Percentiles rank a stretch among this genome's conserved stretches.
Conservation (phyloP, 331 rosid species). For the Rhamnella rubrinervis region DNA sequence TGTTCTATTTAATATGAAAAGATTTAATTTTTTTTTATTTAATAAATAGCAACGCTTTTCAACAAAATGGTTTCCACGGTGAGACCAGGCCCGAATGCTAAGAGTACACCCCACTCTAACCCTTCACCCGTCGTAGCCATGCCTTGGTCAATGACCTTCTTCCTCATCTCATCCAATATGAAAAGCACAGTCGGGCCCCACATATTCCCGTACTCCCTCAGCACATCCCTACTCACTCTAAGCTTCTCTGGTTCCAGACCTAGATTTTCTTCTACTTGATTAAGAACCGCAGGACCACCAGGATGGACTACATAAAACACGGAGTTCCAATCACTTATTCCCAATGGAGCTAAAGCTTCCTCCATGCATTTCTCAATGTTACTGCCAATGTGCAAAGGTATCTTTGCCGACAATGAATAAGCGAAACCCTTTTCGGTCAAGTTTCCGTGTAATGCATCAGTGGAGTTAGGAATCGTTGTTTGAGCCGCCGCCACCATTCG, state of each 20-base stretch:
- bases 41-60: too few species aligned
- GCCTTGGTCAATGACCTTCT: conserved; percentile 8
- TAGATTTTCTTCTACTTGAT: conserved; percentile 32
- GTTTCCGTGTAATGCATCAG: conserved; percentile 28
- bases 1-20: too few species aligned
- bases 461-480: conserved; percentile 26
- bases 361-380: conserved; percentile 27
- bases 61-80: conserved; percentile 28
- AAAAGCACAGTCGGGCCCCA: conserved; percentile 30
- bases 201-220: conserved; percentile 28
- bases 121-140: conserved; percentile 33
- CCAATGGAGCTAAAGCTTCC: conserved; percentile 26
- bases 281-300: conserved; percentile 32
- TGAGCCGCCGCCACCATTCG: conserved; percentile 29
- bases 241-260: conserved; percentile 8
- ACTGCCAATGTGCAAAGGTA: conserved; percentile 16
- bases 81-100: conserved; percentile 41
- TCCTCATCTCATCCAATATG: conserved; percentile 24
- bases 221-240: not conserved
- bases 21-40: too few species aligned
- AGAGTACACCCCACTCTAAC: conserved; percentile 33
- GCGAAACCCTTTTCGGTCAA: conserved; percentile 25
- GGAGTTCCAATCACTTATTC: conserved; percentile 27
- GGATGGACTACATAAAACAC: conserved; percentile 38
- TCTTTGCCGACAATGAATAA: conserved; percentile 27